Conservation (phyloP, 2,329 filamentous ascomycete genomes). For the Sordariomycetes sp. region DNA sequence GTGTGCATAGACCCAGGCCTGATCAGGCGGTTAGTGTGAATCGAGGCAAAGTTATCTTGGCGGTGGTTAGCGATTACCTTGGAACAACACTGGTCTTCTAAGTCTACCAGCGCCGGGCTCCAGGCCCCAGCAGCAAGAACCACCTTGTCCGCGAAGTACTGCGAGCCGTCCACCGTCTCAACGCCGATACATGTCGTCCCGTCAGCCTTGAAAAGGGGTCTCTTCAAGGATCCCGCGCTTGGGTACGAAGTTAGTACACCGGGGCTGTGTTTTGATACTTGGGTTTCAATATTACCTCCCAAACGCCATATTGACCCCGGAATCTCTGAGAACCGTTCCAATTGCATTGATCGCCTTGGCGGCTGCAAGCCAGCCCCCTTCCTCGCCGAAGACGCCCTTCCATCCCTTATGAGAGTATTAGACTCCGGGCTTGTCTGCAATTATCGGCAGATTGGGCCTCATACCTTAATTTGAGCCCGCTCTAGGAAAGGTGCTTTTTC, state of each 20-base stretch:
- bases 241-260: background rate
- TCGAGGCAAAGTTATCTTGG: background rate
- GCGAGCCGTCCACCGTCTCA: slow-evolving; percentile 24
- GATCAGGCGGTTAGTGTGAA: background rate
- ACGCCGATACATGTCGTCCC: slow-evolving; percentile 22
- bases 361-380: slow-evolving; percentile 32
- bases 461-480: slow-evolving; percentile 22
- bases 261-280: too few relatives aligned
- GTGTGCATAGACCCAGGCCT: slow-evolving; percentile 32
- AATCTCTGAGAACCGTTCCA: slow-evolving; percentile 19
- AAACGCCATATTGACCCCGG: slow-evolving; percentile 27
- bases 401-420: slow-evolving; percentile 17
- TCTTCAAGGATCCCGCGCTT: slow-evolving; percentile 27
- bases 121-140: slow-evolving; percentile 26
- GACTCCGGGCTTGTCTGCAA: background rate
- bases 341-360: slow-evolving; percentile 32
- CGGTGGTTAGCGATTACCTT: slow-evolving; percentile 11
- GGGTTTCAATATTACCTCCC: slow-evolving; percentile 13
- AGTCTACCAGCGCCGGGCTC: slow-evolving; percentile 19
- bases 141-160: slow-evolving; percentile 26
- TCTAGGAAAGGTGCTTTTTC: slow-evolving; percentile 22
- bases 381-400: slow-evolving; percentile 27
- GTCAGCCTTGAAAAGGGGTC: slow-evolving; percentile 22
- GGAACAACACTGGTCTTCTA: slow-evolving; percentile 22
- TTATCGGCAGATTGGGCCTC: background rate